A percentile compares a stretch with the other conserved stretches of the same genome.
Evolutionary conservation across 768 basidiomycete genomes (phyloP).

Genomic region (Collybiopsis confluens): DNA sequence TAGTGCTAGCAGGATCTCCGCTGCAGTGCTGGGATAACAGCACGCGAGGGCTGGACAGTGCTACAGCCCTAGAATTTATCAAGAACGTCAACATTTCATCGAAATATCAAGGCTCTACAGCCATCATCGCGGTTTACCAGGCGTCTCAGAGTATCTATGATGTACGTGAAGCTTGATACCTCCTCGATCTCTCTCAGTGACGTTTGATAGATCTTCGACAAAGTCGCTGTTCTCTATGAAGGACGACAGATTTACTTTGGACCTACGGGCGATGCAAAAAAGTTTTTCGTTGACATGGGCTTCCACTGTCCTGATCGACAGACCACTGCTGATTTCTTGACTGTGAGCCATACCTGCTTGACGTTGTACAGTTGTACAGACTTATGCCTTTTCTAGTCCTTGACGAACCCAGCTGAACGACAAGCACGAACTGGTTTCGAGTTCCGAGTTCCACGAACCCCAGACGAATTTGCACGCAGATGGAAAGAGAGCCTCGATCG

Average conservation of each 20-base stretch:
- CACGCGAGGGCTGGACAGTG: constrained; percentile 21
- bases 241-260: constrained; percentile 49
- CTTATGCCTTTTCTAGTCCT: constrained; percentile 11
- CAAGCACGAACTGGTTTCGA: constrained; percentile 28
- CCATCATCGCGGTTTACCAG: constrained; percentile 42
- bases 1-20: constrained; percentile 36
- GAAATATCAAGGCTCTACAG: constrained; percentile 35
- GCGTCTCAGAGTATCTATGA: constrained; percentile 37
- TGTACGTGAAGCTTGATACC: constrained; percentile 12
- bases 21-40: constrained; percentile 49
- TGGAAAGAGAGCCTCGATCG: constrained; percentile 34
- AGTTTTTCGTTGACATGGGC: constrained; percentile 42
- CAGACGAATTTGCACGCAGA: constrained; percentile 34
- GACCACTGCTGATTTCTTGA: constrained; percentile 45
- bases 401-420: constrained; percentile 36
- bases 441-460: constrained; percentile 33
- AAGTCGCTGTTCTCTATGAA: constrained; percentile 42
- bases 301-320: constrained; percentile 41
- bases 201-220: constrained; percentile 32
- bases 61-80: constrained; percentile 41
- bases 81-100: constrained; percentile 36
- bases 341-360: constrained; percentile 10
- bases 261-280: constrained; percentile 29
- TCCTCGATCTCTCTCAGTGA: neutral
- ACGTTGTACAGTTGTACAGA: no score